Conservation (phyloP, 2,329 filamentous ascomycete species). For the Ophiostoma fasciatum region DNA sequence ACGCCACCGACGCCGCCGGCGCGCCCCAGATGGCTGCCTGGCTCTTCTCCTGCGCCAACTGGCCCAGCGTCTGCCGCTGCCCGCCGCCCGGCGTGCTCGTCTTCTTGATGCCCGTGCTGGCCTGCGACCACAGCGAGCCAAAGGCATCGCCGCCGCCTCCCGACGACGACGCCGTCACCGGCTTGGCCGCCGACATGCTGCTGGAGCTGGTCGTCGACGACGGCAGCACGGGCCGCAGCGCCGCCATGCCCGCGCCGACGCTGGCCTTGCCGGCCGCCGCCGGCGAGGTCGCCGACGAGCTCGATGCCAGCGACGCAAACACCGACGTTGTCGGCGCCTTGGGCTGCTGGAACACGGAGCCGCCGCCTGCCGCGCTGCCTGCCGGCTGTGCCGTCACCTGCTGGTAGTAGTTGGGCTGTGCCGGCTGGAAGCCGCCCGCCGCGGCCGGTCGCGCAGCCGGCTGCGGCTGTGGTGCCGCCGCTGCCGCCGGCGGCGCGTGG, state of each 20-base stretch:
- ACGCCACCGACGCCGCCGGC: slow-evolving; percentile 28
- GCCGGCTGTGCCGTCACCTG: slow-evolving; percentile 18
- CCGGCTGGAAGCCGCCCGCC: slow-evolving; percentile 50
- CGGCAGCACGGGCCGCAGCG: slow-evolving; percentile 11
- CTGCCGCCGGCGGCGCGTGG: slow-evolving; percentile 27
- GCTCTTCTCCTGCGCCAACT: slow-evolving; percentile 96
- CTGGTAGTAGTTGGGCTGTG: slow-evolving; percentile 89
- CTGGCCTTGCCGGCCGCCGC: slow-evolving; percentile 7
- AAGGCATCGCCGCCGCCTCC: slow-evolving; percentile 78
- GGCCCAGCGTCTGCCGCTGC: slow-evolving; percentile 69
- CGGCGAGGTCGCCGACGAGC: slow-evolving; percentile 14
- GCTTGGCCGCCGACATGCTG: no score
- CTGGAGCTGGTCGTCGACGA: neutral
- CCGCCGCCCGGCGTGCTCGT: slow-evolving; percentile 45
- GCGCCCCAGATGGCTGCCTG: slow-evolving; percentile 88
- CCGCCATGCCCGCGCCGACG: slow-evolving; percentile 15
- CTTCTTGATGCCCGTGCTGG: slow-evolving; percentile 64
- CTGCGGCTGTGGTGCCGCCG: slow-evolving; percentile 24
- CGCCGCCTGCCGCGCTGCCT: slow-evolving; percentile 10
- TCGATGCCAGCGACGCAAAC: no score
- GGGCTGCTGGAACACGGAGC: slow-evolving; percentile 15
- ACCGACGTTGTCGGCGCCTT: slow-evolving; percentile 16
- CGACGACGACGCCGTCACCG: slow-evolving; percentile 33
- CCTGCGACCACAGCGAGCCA: slow-evolving; percentile 69
- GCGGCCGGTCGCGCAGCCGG: slow-evolving; percentile 34